A percentile compares a stretch with the other conserved stretches of the same genome.
These are phyloP conservation scores for Claviceps paspali DNA, from an alignment of 2,329 filamentous ascomycete species.

Conservation along the genomic window DNA sequence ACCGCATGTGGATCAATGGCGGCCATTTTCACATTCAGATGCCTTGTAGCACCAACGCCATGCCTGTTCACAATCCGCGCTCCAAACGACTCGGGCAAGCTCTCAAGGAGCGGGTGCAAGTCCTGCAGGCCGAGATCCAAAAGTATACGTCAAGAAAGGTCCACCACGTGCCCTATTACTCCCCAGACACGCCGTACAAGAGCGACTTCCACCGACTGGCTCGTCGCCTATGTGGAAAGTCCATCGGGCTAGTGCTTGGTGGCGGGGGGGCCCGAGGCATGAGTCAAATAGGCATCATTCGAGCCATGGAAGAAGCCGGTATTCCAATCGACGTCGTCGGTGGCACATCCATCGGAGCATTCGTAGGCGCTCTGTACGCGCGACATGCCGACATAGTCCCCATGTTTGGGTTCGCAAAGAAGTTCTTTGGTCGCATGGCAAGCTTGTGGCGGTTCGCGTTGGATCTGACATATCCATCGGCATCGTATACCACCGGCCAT, in stretches of 20 bases:
- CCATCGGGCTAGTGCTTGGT: slow-evolving; percentile 83
- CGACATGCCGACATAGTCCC: slow-evolving; percentile 93
- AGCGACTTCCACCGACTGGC: slow-evolving; percentile 92
- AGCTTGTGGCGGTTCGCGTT: slow-evolving; percentile 98
- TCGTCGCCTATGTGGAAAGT: slow-evolving; percentile 79
- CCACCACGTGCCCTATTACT: slow-evolving; percentile 78
- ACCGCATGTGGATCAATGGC: slow-evolving; percentile 94
- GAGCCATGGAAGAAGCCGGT: slow-evolving; percentile 87
- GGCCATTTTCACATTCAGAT: slow-evolving; percentile 97
- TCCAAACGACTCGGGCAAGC: slow-evolving; percentile 69
- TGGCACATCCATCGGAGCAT: slow-evolving; percentile 89
- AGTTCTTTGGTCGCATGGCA: slow-evolving; percentile 95
- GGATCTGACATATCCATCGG: slow-evolving; percentile 89
- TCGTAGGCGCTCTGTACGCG: slow-evolving; percentile 89
- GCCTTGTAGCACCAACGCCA: slow-evolving; percentile 62
- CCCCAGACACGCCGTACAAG: slow-evolving; percentile 83
- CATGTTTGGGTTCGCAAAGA: slow-evolving; percentile 93
- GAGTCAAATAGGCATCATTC: slow-evolving; percentile 83
- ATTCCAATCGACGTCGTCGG: slow-evolving; percentile 93
- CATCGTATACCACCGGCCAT: slow-evolving; percentile 93
- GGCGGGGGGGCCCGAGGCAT: slow-evolving; percentile 88
- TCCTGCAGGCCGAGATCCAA: slow-evolving; percentile 90
- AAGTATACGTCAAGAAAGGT: slow-evolving; percentile 93
- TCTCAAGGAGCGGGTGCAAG: slow-evolving; percentile 84
- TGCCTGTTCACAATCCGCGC: slow-evolving; percentile 55